A percentile compares a stretch with the other conserved stretches of the same genome.
Conservation (phyloP, 2,329 filamentous ascomycete species). For the Paraphoma chrysanthemicola region DNA sequence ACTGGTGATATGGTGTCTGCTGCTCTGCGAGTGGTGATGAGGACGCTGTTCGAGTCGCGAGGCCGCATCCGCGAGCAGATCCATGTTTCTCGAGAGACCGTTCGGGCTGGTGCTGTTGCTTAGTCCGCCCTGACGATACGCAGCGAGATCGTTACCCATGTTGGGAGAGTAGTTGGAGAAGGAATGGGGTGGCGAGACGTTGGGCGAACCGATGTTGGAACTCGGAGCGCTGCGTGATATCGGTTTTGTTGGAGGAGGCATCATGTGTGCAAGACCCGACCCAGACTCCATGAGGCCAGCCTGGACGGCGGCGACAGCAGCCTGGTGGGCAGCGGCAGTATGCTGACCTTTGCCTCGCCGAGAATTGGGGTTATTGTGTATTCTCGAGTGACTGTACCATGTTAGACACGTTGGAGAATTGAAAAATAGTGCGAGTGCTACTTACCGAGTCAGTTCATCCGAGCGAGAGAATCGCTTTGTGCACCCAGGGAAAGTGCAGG, state of each 20-base stretch:
- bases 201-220: constrained; percentile 88
- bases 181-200: constrained; percentile 92
- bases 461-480: constrained; percentile 97
- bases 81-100: constrained; percentile 65
- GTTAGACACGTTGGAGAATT: constrained; percentile 9
- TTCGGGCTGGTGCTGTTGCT: constrained; percentile 54
- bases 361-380: constrained; percentile 99
- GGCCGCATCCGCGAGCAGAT: constrained; percentile 72
- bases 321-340: constrained; percentile 62
- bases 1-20: constrained; percentile 49
- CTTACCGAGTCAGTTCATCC: constrained; percentile 78
- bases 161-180: constrained; percentile 70
- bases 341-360: constrained; percentile 86
- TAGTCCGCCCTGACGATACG: constrained; percentile 54
- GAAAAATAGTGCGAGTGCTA: not conserved
- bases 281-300: constrained; percentile 60
- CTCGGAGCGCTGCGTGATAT: constrained; percentile 87
- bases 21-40: constrained; percentile 48
- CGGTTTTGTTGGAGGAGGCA: constrained; percentile 76
- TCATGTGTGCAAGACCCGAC: constrained; percentile 66
- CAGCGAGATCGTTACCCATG: constrained; percentile 63
- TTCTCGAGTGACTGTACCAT: constrained; percentile 80
- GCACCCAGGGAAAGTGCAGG: constrained; percentile 93
- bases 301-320: constrained; percentile 60
- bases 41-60: constrained; percentile 71